Evolutionary conservation across 345 rosid genomes (phyloP), one percentile per base, ranked within the genome.

Genomic region (Rhodamnia argentea): DNA sequence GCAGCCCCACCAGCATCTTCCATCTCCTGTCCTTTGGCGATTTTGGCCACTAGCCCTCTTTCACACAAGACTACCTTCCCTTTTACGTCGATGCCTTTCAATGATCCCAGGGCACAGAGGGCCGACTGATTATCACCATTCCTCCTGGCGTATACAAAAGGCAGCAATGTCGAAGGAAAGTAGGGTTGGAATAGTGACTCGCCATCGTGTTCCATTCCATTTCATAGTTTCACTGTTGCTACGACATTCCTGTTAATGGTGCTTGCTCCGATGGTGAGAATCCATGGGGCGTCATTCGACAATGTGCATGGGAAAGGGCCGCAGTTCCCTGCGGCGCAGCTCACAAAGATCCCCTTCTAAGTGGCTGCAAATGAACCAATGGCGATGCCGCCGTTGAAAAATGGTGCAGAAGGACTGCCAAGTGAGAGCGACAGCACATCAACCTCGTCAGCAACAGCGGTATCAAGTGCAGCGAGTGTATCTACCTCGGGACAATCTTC

Each of bases 291-390:
- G 54, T 93, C 92, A 82, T 91, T 94, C 10, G 86, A 32, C 15
- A 91, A 86, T 13, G 88, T 87, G 62, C 85, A 82, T 5, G 86
- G 86, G 84, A 50, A 82, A 13, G 94, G 89, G 10, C 98, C 96
- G 0, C 86, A 85, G 53, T 95, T 94, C 9, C 94, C 98, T 0
- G 88, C 91, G 13, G 94, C 82, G 50, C 88, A 91, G 44, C 91
- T 90, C 26, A 93, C 94, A n/a, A 94, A 91, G 83, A 95, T 93
- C 54, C 96, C 96, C 52, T 91, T 91, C 52, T 85, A 86, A 51
- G 91, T 90, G 1, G 95, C 95, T 13, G 93, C 93, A 86, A 95
- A 94, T 0, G 96, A 88, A 32, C 96, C 98, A 18, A 95, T 86
- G 1, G 93, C 92, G 14, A 94, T 23, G 40, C 92, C 86, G 85